Conservation (phyloP, 2,329 filamentous ascomycete genomes). For the Aspergillus carbonarius region DNA sequence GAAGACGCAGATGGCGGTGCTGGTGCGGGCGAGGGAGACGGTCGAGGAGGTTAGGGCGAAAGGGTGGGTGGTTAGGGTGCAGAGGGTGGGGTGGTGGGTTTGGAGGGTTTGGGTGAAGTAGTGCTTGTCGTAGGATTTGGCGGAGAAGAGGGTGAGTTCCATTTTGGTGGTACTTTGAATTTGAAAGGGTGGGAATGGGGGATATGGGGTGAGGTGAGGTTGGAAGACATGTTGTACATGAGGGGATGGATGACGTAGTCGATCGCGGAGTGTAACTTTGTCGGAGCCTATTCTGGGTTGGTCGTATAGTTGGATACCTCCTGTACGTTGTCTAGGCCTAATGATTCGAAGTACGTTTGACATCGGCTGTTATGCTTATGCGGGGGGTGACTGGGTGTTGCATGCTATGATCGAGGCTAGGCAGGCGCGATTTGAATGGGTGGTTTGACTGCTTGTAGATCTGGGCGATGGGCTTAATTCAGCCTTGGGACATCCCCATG, state of each 20-base stretch:
- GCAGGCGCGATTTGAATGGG: too few species aligned
- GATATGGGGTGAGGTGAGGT: neutral
- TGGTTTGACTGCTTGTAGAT: too few species aligned
- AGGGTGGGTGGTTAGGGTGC: constrained; percentile 59
- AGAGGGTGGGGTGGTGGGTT: constrained; percentile 29
- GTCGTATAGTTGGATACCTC: too few species aligned
- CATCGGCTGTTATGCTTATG: too few species aligned
- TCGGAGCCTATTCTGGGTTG: too few species aligned
- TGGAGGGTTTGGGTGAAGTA: constrained; percentile 50
- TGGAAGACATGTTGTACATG: neutral
- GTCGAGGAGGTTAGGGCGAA: constrained; percentile 59
- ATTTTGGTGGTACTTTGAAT: constrained; percentile 41
- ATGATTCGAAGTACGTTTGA: too few species aligned
- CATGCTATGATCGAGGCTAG: too few species aligned
- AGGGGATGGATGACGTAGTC: neutral
- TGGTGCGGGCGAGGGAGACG: constrained; percentile 52
- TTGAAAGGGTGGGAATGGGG: neutral
- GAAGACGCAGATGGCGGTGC: constrained; percentile 64
- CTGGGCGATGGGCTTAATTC: too few species aligned
- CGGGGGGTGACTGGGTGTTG: too few species aligned
- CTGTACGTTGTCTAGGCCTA: too few species aligned
- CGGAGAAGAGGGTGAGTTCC: constrained; percentile 64
- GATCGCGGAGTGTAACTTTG: too few species aligned
- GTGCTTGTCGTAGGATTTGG: constrained; percentile 62
- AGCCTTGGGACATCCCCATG: too few species aligned